phyloP scores from a whole-genome alignment of 1,284 basidiomycete genomes.

The Athelia sp. region DNA sequence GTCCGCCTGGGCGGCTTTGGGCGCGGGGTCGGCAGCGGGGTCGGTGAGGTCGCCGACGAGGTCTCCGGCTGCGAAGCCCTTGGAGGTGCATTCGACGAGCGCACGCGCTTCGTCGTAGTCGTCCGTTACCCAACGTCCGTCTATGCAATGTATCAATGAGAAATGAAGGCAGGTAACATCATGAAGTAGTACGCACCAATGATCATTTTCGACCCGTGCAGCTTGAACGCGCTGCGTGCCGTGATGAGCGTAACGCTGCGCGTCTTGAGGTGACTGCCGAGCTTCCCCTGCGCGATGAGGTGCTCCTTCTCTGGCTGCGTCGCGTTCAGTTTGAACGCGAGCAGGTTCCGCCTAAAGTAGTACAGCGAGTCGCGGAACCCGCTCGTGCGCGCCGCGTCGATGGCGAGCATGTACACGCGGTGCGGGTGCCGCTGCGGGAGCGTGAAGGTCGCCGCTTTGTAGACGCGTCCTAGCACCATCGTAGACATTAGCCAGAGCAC shows the following conservation, averaged over 20 bases:
- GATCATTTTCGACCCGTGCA: constrained; percentile 90
- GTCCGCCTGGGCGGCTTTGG: constrained; percentile 34
- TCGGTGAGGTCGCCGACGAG: constrained; percentile 79
- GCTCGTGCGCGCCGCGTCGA: constrained; percentile 93
- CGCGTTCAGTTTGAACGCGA: constrained; percentile 87
- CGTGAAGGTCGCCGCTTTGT: constrained; percentile 85
- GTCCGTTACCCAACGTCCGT: constrained; percentile 87
- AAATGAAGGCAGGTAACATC: too few species aligned
- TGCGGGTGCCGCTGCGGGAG: constrained; percentile 81
- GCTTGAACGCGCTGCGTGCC: constrained; percentile 89
- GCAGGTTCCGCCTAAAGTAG: constrained; percentile 89
- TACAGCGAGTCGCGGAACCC: constrained; percentile 96
- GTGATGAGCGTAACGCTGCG: constrained; percentile 92
- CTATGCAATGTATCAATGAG: constrained; percentile 41
- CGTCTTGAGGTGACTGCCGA: constrained; percentile 85
- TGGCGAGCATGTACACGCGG: constrained; percentile 90
- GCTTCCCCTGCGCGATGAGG: constrained; percentile 83
- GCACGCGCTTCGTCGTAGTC: constrained; percentile 92
- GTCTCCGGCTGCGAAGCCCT: constrained; percentile 72
- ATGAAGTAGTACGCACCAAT: constrained; percentile 53
- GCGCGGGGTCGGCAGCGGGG: constrained; percentile 42
- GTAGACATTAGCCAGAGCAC: constrained; percentile 3
- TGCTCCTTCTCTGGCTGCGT: constrained; percentile 87
- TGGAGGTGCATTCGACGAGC: constrained; percentile 63
- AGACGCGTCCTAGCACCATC: constrained; percentile 63